Percentiles rank a stretch among this genome's conserved stretches.
Conservation (phyloP, 768 basidiomycete genomes). For the Bullera alba region DNA sequence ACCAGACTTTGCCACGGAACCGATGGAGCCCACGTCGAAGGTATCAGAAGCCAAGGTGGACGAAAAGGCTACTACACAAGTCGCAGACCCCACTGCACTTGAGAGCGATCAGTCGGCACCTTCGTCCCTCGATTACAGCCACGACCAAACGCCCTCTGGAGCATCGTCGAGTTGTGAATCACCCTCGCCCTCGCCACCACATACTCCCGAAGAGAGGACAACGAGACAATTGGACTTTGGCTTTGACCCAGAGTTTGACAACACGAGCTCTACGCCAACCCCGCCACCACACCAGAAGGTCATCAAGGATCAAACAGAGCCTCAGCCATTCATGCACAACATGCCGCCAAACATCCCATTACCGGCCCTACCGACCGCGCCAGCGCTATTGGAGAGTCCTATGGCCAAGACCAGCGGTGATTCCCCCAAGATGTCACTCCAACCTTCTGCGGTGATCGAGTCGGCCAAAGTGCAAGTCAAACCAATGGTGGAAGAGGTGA, state of each 20-base stretch:
- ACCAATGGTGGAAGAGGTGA: conserved; percentile 47
- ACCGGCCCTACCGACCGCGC: conserved; percentile 15
- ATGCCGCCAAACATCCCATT: conserved; percentile 26
- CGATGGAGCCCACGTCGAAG: background rate
- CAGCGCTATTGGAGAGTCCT: background rate
- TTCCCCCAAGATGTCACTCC: background rate
- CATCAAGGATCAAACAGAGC: background rate
- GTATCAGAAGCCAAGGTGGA: no score
- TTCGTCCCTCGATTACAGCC: conserved; percentile 22
- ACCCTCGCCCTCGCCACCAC: conserved; percentile 33
- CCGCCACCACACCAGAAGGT: background rate
- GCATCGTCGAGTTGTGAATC: conserved; percentile 27
- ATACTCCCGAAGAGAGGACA: conserved; percentile 24
- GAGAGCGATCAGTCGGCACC: no score
- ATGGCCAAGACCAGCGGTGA: background rate
- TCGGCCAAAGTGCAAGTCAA: conserved; percentile 5
- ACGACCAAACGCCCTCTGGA: conserved; percentile 34
- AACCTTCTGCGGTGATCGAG: background rate
- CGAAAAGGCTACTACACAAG: no score
- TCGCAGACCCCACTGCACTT: no score
- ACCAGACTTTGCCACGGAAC: background rate
- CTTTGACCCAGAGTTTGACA: background rate
- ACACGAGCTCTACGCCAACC: background rate
- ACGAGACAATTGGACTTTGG: conserved; percentile 1
- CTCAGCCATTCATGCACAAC: conserved; percentile 11